Percentiles rank a stretch among this genome's conserved stretches.
Conservation (phyloP, 108 stramenopile genomes). For the Epithemia pelagica region DNA sequence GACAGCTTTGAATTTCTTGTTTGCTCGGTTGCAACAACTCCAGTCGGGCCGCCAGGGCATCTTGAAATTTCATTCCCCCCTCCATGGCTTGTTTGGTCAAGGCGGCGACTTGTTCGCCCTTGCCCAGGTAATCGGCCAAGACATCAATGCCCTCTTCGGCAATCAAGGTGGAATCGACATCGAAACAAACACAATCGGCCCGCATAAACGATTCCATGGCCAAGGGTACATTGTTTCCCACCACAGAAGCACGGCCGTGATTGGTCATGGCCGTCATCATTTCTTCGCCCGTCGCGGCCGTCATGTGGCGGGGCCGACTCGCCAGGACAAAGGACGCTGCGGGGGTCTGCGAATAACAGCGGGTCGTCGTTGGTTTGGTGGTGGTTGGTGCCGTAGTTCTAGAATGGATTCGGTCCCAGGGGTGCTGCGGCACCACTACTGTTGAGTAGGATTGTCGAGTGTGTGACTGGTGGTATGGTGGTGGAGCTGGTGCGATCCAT, state of each 20-base stretch:
- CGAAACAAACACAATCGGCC: slow-evolving; percentile 96
- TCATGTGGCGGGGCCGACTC: too few species aligned
- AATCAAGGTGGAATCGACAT: slow-evolving; percentile 97
- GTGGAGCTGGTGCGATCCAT: too few species aligned
- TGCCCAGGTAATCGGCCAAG: slow-evolving; percentile 91
- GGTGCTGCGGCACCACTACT: too few species aligned
- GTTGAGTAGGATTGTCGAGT: too few species aligned
- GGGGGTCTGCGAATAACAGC: too few species aligned
- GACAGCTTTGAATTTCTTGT: slow-evolving; percentile 51
- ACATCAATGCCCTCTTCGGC: slow-evolving; percentile 97
- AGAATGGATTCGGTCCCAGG: too few species aligned
- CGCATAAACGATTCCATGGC: slow-evolving; percentile 61
- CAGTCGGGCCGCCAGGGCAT: slow-evolving; percentile 86
- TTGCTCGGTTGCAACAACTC: slow-evolving; percentile 81
- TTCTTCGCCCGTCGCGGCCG: background rate
- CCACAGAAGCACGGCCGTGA: background rate
- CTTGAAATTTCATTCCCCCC: slow-evolving; percentile 92
- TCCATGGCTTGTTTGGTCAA: slow-evolving; percentile 95
- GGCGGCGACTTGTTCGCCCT: slow-evolving; percentile 85
- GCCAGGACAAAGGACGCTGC: too few species aligned
- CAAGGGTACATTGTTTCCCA: slow-evolving; percentile 28
- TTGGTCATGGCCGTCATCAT: background rate
- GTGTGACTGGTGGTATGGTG: too few species aligned
- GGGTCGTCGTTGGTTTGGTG: too few species aligned
- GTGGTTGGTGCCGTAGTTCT: too few species aligned